Conservation (phyloP, 2,329 filamentous ascomycete genomes). For the Iodosphaeria phyllophila region DNA sequence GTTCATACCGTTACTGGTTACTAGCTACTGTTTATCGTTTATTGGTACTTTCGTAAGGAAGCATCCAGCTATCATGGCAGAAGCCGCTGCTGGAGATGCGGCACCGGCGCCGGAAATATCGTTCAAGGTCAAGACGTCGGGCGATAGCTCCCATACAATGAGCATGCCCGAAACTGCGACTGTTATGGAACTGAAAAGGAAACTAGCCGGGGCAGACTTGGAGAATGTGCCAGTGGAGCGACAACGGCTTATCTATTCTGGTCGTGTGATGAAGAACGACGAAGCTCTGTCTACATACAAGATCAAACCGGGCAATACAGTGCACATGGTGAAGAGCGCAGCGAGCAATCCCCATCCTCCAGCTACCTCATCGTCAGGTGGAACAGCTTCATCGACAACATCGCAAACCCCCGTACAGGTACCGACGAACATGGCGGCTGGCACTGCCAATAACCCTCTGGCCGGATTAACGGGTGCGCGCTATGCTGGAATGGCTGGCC, state of each 20-base stretch:
- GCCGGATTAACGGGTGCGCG: conserved; percentile 81
- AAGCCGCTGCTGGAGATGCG: conserved; percentile 38
- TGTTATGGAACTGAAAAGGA: conserved; percentile 74
- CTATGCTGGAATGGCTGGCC: conserved; percentile 78
- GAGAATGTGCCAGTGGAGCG: conserved; percentile 76
- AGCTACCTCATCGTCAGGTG: conserved; percentile 20
- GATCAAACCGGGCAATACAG: conserved; percentile 87
- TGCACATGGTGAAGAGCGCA: conserved; percentile 93
- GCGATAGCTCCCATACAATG: conserved; percentile 66
- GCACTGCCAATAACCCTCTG: conserved; percentile 73
- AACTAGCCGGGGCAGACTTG: conserved; percentile 62
- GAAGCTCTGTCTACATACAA: conserved; percentile 76
- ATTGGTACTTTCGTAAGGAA: no score
- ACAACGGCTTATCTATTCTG: conserved; percentile 93
- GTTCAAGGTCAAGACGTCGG: conserved; percentile 97
- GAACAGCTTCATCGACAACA: no score
- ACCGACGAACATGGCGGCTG: conserved; percentile 62
- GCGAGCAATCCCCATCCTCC: conserved; percentile 53
- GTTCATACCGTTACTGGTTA: no score
- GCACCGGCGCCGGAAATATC: conserved; percentile 60
- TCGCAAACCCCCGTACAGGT: conserved; percentile 39
- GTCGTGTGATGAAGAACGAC: conserved; percentile 87
- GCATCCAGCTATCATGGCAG: conserved; percentile 53
- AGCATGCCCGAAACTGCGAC: conserved; percentile 62
- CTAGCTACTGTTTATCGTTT: no score